These are phyloP conservation scores for Entomophthora muscae DNA, from an alignment of 371 early-diverging fungal genomes.

Conservation along the genomic window DNA sequence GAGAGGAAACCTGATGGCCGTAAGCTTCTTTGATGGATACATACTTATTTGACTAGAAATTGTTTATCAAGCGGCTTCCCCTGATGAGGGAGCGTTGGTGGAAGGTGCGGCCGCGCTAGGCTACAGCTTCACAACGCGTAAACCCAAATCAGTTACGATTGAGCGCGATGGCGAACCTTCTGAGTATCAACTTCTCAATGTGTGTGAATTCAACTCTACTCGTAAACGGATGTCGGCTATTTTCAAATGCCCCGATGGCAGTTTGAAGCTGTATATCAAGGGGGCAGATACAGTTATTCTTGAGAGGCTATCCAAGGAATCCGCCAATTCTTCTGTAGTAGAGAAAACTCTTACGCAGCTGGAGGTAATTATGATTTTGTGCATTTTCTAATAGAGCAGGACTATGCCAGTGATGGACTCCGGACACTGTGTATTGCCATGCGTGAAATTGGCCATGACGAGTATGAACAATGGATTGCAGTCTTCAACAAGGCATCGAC, in stretches of 20 bases:
- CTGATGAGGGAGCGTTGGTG: conserved; percentile 82
- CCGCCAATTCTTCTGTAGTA: conserved; percentile 45
- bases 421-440: conserved; percentile 89
- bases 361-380: too few species aligned
- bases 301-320: conserved; percentile 56
- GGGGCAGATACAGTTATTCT: conserved; percentile 97
- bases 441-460: conserved; percentile 73
- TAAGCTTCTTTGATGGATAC: too few species aligned
- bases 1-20: conserved; percentile 26
- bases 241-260: conserved; percentile 76
- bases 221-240: conserved; percentile 94
- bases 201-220: conserved; percentile 94
- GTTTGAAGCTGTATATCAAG: conserved; percentile 86
- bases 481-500: conserved; percentile 78
- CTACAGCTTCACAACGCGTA: conserved; percentile 53
- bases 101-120: conserved; percentile 50
- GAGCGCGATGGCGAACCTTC: conserved; percentile 34
- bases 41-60: conserved; percentile 21
- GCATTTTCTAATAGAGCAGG: too few species aligned
- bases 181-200: conserved; percentile 77
- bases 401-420: conserved; percentile 79
- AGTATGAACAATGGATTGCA: conserved; percentile 68
- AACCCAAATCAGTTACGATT: conserved; percentile 72
- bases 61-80: conserved; percentile 75
- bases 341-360: conserved; percentile 54